These are phyloP conservation scores for Dalechampia spathulata DNA, from an alignment of 441 rosid genomes.

Conservation along the genomic window DNA sequence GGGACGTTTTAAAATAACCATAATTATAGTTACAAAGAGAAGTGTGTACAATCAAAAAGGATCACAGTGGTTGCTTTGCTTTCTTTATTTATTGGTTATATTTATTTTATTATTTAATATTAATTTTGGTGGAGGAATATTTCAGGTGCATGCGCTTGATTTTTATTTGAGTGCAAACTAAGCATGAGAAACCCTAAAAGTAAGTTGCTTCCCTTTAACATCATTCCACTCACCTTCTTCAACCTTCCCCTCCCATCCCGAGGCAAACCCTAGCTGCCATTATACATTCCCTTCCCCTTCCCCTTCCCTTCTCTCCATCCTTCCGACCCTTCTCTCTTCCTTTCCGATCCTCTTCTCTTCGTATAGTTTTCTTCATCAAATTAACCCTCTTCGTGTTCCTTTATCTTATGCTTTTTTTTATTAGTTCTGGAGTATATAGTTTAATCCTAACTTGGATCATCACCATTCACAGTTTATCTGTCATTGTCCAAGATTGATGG, in stretches of 20 bases:
- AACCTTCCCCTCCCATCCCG: slow-evolving; percentile 58
- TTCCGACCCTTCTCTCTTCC: no score
- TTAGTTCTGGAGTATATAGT: no score
- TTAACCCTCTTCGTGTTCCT: no score
- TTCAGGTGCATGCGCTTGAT: slow-evolving; percentile 59
- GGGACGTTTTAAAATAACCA: slow-evolving; percentile 14
- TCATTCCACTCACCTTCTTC: slow-evolving; percentile 69
- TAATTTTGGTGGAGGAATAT: slow-evolving; percentile 35
- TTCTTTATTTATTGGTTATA: no score
- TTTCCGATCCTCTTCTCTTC: no score
- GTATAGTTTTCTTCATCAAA: no score
- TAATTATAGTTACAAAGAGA: background rate
- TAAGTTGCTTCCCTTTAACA: slow-evolving; percentile 44
- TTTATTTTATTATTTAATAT: no score
- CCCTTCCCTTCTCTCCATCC: background rate
- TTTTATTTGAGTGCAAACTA: slow-evolving; percentile 45
- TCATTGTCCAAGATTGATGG: no score
- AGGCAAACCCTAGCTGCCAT: slow-evolving; percentile 30
- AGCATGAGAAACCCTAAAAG: slow-evolving; percentile 73
- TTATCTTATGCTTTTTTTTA: no score
- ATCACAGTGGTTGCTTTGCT: background rate
- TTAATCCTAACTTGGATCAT: no score
- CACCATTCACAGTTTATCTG: no score
- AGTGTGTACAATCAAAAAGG: slow-evolving; percentile 28
- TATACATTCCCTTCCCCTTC: slow-evolving; percentile 21